phyloP scores from a whole-genome alignment of 2,329 filamentous ascomycete genomes.

The Apiospora arundinis region DNA sequence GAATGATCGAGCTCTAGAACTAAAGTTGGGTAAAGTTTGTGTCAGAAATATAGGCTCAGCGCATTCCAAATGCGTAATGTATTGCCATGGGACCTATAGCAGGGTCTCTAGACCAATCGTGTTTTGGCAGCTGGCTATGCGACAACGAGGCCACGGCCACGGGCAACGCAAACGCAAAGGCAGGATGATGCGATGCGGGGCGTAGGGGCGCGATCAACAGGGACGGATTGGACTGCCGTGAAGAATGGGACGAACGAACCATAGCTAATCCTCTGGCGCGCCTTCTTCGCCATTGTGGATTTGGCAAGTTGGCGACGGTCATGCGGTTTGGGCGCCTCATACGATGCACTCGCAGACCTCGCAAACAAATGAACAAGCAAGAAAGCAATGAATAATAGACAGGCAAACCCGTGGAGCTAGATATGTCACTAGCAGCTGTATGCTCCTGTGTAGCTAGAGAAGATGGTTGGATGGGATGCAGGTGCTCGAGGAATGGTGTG shows the following conservation, averaged over 20 bases:
- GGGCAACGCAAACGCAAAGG: not conserved
- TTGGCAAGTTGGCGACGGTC: conserved; percentile 21
- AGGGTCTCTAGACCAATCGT: not conserved
- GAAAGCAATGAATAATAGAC: conserved; percentile 2
- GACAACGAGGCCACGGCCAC: conserved; percentile 15
- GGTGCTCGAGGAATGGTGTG: conserved; percentile 1
- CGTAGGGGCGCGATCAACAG: conserved; percentile 29
- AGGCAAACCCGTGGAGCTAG: conserved; percentile 9
- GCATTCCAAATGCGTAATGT: conserved; percentile 23
- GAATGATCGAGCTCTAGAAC: conserved; percentile 66
- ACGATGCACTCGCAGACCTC: not conserved
- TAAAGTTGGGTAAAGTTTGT: conserved; percentile 35
- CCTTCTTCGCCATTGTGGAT: conserved; percentile 65
- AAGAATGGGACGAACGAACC: conserved; percentile 50
- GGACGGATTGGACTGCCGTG: conserved; percentile 20
- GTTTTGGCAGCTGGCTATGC: not conserved
- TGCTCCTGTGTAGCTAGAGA: conserved; percentile 1
- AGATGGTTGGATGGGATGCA: conserved; percentile 2
- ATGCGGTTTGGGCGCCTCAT: not conserved
- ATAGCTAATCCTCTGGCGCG: conserved; percentile 71
- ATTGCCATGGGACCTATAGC: conserved; percentile 13
- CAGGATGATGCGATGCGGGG: conserved; percentile 33
- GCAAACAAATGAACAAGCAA: conserved; percentile 28
- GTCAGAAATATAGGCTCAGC: conserved; percentile 30
- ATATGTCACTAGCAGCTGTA: conserved; percentile 10